Percentiles rank a stretch among this genome's conserved stretches.
These are phyloP conservation scores for Pseudogymnoascus sp. DNA, from an alignment of 2,329 filamentous ascomycete genomes.

Conservation along the genomic window DNA sequence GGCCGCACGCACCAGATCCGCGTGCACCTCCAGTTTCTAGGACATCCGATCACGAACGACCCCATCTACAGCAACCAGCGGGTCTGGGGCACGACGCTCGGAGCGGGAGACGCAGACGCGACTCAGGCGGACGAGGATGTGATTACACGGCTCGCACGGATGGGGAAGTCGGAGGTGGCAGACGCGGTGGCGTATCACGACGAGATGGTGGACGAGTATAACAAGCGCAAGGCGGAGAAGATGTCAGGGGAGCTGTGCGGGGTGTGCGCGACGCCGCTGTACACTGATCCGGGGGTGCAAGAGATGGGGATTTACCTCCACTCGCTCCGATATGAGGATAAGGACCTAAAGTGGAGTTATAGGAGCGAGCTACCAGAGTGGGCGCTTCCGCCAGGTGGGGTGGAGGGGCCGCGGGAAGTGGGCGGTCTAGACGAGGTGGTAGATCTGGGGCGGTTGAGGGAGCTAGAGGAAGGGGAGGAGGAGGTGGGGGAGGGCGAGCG, in stretches of 20 bases:
- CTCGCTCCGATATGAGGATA: conserved; percentile 80
- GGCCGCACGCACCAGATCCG: conserved; percentile 91
- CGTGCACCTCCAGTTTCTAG: conserved; percentile 89
- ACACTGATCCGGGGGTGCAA: conserved; percentile 83
- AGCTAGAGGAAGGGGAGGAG: conserved; percentile 2
- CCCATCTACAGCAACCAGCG: conserved; percentile 93
- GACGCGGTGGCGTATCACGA: conserved; percentile 90
- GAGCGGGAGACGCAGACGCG: conserved; percentile 55
- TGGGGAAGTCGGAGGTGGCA: conserved; percentile 91
- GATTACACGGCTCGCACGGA: conserved; percentile 71
- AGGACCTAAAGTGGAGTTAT: conserved; percentile 77
- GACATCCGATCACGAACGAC: conserved; percentile 93
- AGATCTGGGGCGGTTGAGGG: conserved; percentile 36
- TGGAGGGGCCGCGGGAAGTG: conserved; percentile 58
- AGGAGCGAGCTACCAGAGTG: conserved; percentile 75
- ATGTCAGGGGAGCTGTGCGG: conserved; percentile 80
- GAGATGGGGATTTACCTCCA: conserved; percentile 93
- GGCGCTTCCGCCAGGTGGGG: conserved; percentile 63
- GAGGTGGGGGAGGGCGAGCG: background rate
- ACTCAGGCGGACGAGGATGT: conserved; percentile 76
- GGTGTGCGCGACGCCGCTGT: conserved; percentile 77
- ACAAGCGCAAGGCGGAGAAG: conserved; percentile 85
- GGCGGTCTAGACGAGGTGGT: conserved; percentile 49
- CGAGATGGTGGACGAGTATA: conserved; percentile 83
- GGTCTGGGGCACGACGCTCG: conserved; percentile 80